Base-by-base conservation (phyloP, 176 grass and related monocot genomes). In the Saccharum spontaneum region DNA sequence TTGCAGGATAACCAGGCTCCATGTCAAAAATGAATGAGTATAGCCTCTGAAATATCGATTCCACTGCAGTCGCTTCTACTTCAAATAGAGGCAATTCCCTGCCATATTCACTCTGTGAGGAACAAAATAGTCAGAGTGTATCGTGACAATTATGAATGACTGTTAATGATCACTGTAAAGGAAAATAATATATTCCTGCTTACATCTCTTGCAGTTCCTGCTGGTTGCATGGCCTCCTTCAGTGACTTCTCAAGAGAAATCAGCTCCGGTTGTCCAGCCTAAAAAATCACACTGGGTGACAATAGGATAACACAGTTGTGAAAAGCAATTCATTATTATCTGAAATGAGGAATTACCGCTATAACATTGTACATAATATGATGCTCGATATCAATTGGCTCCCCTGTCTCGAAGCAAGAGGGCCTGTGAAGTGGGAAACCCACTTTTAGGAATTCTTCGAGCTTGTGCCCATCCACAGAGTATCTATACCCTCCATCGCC, bases 381-480 rank as follows among this genome's bases (percentile, higher is more conserved):
- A 86, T 99, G 97, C 26, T 99, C 97, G 23, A 99, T 99, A 91
- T 99, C 97, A 91, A 99, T 96, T 33, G 92, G 91, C n/a, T 99
- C 91, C 15, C 97, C 91, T 66, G 91, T 99, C 86, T 99, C 97
- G 0, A 99, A 84, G 67, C 97, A 99, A 9, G 97, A 99, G 48
- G 97, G 97, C 15, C 97, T 87, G 86, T 99, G 97, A 79, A 84
- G 86, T 57, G 94, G 94, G 73, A 99, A 99, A 85, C 91, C 94
- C 18, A 62, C 79, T 85, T 96, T 99, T 81, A 99, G 31, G 83
- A 96, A 96, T 62, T 96, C 81, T 86, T 96, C 97, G 15, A 99
- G 91, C 68, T 86, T 96, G 76, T 88, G 92, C 20, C 86, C 91
- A 89, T 99, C 88, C 60, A 99, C 76, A 10, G 82, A 72, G 79